Conservation (phyloP, 768 basidiomycete genomes). For the Leucosporidium creatinivorum region DNA sequence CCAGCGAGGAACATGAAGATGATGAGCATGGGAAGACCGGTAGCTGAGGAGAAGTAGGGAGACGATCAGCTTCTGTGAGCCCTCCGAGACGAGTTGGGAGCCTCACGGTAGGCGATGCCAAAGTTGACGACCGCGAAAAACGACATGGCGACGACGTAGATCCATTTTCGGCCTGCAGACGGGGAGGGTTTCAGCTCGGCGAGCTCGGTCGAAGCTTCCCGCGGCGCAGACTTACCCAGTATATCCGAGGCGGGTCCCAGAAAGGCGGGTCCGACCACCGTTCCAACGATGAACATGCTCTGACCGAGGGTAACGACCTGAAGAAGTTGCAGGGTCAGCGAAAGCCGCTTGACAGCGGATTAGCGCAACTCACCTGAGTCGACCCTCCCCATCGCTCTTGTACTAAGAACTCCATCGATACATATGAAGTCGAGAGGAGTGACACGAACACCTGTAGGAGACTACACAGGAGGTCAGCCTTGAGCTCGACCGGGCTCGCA, state of each 20-base stretch:
- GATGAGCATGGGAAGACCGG: neutral
- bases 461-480: too few relatives aligned
- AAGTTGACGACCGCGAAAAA: neutral
- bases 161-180: neutral
- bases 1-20: conserved; percentile 9
- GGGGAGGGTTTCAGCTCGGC: too few relatives aligned
- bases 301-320: neutral
- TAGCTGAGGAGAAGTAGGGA: neutral
- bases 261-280: neutral
- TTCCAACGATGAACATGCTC: neutral
- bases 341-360: too few relatives aligned
- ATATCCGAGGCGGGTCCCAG: neutral
- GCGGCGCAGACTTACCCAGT: neutral
- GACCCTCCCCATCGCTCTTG: neutral
- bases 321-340: neutral
- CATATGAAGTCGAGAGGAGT: neutral
- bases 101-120: neutral
- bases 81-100: neutral
- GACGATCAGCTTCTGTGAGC: too few relatives aligned
- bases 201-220: too few relatives aligned
- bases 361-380: too few relatives aligned
- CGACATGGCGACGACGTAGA: neutral
- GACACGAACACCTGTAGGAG: neutral
- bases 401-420: neutral
- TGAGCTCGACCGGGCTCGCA: too few relatives aligned